Conservation (phyloP, 768 basidiomycete species). For the Guyanaporus albipodus region DNA sequence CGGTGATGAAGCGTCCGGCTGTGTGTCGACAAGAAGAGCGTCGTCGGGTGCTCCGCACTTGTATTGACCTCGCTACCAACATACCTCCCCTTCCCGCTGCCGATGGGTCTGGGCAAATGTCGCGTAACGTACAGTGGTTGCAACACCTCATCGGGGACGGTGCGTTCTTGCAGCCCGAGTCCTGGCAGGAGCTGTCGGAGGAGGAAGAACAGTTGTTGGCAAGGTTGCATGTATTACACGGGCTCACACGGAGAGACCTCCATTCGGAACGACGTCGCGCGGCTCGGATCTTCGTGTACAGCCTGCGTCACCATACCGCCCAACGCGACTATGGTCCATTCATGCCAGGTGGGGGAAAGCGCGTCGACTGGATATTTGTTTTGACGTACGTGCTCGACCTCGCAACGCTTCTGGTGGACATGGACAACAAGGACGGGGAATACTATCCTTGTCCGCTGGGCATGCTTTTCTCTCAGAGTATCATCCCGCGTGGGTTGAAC, state of each 20-base stretch:
- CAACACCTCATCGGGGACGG: slow-evolving; percentile 40
- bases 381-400: slow-evolving; percentile 53
- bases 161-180: slow-evolving; percentile 41
- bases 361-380: slow-evolving; percentile 59
- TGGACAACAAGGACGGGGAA: slow-evolving; percentile 32
- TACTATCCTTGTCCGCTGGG: slow-evolving; percentile 40
- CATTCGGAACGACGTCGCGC: slow-evolving; percentile 29
- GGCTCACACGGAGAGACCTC: slow-evolving; percentile 48
- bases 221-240: slow-evolving; percentile 53
- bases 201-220: slow-evolving; percentile 45
- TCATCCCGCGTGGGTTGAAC: slow-evolving; percentile 38
- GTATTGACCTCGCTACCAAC: slow-evolving; percentile 46
- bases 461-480: slow-evolving; percentile 50
- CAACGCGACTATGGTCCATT: slow-evolving; percentile 58
- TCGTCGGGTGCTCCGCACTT: slow-evolving; percentile 40
- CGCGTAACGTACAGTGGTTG: slow-evolving; percentile 52
- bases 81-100: slow-evolving; percentile 36
- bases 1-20: slow-evolving; percentile 36
- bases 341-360: slow-evolving; percentile 37
- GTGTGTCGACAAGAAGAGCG: slow-evolving; percentile 43
- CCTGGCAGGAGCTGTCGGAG: slow-evolving; percentile 24
- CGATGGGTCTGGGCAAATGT: slow-evolving; percentile 30
- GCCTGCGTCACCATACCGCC: slow-evolving; percentile 51
- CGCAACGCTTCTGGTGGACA: slow-evolving; percentile 48
- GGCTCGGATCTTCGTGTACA: slow-evolving; percentile 58